These are phyloP conservation scores for Ogataea thermomethanolica DNA, from an alignment of 805 yeast species.

Conservation along the genomic window DNA sequence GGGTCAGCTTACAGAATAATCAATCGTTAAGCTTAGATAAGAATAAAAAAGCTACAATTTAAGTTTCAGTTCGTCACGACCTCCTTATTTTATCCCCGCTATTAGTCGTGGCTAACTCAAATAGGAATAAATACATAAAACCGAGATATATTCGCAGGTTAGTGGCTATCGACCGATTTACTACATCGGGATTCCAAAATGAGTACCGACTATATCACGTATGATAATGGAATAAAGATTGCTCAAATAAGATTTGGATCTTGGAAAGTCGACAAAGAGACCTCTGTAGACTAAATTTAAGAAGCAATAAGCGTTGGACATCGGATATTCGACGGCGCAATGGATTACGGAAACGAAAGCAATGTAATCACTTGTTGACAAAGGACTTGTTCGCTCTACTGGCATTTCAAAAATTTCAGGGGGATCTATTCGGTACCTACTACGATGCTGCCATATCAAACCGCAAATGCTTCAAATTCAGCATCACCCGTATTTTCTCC, in stretches of 20 bases:
- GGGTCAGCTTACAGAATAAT: too few relatives aligned
- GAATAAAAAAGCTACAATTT: too few relatives aligned
- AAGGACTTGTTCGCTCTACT: constrained; percentile 59
- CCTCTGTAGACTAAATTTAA: constrained; percentile 55
- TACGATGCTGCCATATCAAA: constrained; percentile 62
- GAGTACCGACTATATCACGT: constrained; percentile 13
- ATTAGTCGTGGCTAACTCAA: too few relatives aligned
- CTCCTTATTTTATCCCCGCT: too few relatives aligned
- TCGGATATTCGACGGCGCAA: constrained; percentile 70
- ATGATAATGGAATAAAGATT: constrained; percentile 37
- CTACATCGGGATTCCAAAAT: not conserved
- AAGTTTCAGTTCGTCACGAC: too few relatives aligned
- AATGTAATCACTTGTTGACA: constrained; percentile 60
- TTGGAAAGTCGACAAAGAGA: constrained; percentile 50
- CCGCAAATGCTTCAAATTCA: constrained; percentile 86
- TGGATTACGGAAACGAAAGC: constrained; percentile 74
- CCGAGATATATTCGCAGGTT: too few relatives aligned
- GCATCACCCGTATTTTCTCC: constrained; percentile 89
- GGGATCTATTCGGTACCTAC: constrained; percentile 61
- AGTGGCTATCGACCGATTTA: too few relatives aligned
- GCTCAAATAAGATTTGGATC: constrained; percentile 57
- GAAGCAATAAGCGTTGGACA: constrained; percentile 84
- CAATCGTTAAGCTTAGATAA: too few relatives aligned
- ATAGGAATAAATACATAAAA: too few relatives aligned
- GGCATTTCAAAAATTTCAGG: constrained; percentile 83